Evolutionary conservation across 192 early-diverging fungal species (phyloP), one percentile per base, ranked within the genome.

Genomic region (Chytriomyces sp.): DNA sequence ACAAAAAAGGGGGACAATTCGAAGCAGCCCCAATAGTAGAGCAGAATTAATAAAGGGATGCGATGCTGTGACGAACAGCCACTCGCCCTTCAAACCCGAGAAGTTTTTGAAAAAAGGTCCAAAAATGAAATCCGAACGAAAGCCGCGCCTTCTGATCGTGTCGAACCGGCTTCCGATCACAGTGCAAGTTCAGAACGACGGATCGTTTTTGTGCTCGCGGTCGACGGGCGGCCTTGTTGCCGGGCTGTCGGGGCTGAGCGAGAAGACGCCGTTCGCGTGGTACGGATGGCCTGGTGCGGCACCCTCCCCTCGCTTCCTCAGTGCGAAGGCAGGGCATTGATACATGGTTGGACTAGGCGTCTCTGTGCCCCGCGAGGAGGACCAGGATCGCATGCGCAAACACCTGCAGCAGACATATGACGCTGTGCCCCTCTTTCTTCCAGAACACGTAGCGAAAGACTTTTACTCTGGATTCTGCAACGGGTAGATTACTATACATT

Each of bases 381-480:
- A 98, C 54, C 88, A 89, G n/a, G 84, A 75, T 19, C 63, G 62
- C 12, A 85, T 96, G 60, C 84, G 89, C 57, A 77, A 91, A 30
- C 77, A 86, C 37, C 81, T 97, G n/a, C 75, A 91, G 5, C 80
- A 89, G 25, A 86, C 93, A 52, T 88, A 96, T 77, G 91, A 91
- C 0, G 94, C 93, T 64, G 81, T 94, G 39, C 96, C 98, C 2
- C 94, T 99, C 33, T 98, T 98, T 81, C 83, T 99, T 60, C 87
- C 91, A 61, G 92, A 99, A 72, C 91, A 95, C 31, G 78, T 96
- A 7, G 98, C 96, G 12, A 94, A 97, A 78, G 86, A 86, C 75
- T 95, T 99, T 81, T 99, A 99, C 84, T 96, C 96, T 63, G 98
- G 98, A 4, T 98, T 99, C 84, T 96, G 94, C 31, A 99, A 99